Conservation (phyloP, 176 grass and related monocot species). For the Triticum monococcum region DNA sequence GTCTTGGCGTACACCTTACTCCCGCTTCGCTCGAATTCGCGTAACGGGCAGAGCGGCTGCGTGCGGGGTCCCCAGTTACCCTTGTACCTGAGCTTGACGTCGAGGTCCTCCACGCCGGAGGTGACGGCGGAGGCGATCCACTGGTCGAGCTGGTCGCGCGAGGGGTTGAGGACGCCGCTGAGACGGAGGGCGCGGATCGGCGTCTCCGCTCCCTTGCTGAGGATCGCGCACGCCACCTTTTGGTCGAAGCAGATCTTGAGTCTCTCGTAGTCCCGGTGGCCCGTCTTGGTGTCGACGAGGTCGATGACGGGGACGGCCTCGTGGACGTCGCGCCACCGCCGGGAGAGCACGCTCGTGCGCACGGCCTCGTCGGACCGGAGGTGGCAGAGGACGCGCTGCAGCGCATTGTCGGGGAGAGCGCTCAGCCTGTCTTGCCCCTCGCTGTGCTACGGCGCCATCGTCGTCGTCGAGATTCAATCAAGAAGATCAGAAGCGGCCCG, state of each 20-base stretch:
- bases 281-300: neutral
- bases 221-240: neutral
- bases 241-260: slow-evolving; percentile 17
- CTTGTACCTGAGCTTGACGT: neutral
- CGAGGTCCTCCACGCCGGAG: neutral
- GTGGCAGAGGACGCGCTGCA: neutral
- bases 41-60: neutral
- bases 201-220: neutral
- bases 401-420: neutral
- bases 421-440: neutral
- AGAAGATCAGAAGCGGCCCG: neutral
- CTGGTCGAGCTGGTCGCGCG: neutral
- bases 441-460: neutral
- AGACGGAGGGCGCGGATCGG: neutral
- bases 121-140: neutral
- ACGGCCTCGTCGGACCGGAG: neutral
- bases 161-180: neutral
- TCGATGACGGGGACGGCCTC: slow-evolving; percentile 6
- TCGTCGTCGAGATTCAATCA: neutral
- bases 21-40: neutral
- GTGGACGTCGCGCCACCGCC: neutral
- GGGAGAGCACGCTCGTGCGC: neutral
- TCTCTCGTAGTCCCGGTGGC: neutral
- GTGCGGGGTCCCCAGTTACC: too few species aligned
- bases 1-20: neutral